Evolutionary conservation across 2,329 filamentous ascomycete species (phyloP).

Genomic region (Pseudofabraea citricarpa): DNA sequence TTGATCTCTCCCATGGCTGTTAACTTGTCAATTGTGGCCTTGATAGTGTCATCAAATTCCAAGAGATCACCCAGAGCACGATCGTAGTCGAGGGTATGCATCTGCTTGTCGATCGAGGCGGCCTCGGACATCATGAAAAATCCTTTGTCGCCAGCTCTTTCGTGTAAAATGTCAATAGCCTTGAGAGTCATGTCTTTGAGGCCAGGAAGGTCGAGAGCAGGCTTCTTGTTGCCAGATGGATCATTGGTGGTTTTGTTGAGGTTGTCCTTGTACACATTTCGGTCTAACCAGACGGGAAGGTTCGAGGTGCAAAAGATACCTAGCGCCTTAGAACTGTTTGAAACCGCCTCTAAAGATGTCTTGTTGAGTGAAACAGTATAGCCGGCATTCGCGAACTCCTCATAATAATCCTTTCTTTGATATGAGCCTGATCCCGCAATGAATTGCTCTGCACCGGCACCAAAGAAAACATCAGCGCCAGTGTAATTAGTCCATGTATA

Average conservation of each 20-base stretch:
- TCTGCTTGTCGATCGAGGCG: constrained; percentile 84
- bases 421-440: constrained; percentile 60
- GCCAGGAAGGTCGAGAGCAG: constrained; percentile 72
- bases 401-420: constrained; percentile 73
- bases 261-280: constrained; percentile 73
- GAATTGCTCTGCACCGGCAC: constrained; percentile 80
- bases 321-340: constrained; percentile 59
- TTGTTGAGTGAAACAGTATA: constrained; percentile 73
- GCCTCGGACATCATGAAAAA: constrained; percentile 89
- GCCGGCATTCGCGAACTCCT: constrained; percentile 63
- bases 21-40: constrained; percentile 68
- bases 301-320: constrained; percentile 74
- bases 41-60: constrained; percentile 79
- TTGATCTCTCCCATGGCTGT: constrained; percentile 61
- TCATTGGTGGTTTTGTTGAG: constrained; percentile 61
- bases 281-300: constrained; percentile 81
- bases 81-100: constrained; percentile 83
- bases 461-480: constrained; percentile 78
- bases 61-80: constrained; percentile 79
- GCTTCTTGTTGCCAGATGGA: constrained; percentile 57
- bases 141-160: constrained; percentile 61
- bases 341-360: constrained; percentile 57
- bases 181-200: constrained; percentile 89
- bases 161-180: constrained; percentile 73
- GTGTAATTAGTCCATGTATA: constrained; percentile 74